Percentiles rank a stretch among this genome's conserved stretches.
phyloP scores from a whole-genome alignment of 2,329 filamentous ascomycete species.

The Neopestalotiopsis sp. region DNA sequence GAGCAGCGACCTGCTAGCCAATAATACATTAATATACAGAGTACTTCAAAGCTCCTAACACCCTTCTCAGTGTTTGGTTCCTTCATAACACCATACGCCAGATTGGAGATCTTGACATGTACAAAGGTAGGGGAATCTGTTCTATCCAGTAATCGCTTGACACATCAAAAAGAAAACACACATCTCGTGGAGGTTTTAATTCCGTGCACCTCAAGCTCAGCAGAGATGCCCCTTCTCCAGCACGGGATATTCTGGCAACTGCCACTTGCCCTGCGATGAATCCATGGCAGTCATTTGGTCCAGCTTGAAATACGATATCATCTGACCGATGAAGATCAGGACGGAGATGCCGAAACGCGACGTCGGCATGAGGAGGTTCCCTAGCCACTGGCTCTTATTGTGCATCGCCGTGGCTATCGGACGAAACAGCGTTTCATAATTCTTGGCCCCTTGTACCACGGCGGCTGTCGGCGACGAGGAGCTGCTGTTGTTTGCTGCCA shows the following conservation, averaged over 20 bases:
- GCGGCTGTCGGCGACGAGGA: not conserved
- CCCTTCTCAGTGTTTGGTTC: no score
- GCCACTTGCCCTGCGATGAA: not conserved
- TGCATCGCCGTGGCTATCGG: conserved; percentile 9
- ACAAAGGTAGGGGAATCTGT: not conserved
- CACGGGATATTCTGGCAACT: not conserved
- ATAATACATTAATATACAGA: no score
- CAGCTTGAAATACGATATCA: conserved; percentile 2
- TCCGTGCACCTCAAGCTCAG: not conserved
- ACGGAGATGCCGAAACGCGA: not conserved
- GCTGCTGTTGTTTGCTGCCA: not conserved
- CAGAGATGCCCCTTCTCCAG: not conserved
- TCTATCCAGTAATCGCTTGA: not conserved
- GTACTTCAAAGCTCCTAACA: no score
- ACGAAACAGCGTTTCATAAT: conserved; percentile 14
- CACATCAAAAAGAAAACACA: not conserved
- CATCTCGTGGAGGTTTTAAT: not conserved
- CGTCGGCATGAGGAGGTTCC: not conserved
- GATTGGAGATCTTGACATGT: no score
- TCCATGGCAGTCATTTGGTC: conserved; percentile 1
- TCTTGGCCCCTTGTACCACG: conserved; percentile 12
- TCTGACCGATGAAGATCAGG: not conserved
- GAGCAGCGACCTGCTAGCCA: no score
- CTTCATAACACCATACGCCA: no score
- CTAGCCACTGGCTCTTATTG: not conserved